These are phyloP conservation scores for Gigaspora rosea DNA, from an alignment of 192 early-diverging fungal species.

Conservation along the genomic window DNA sequence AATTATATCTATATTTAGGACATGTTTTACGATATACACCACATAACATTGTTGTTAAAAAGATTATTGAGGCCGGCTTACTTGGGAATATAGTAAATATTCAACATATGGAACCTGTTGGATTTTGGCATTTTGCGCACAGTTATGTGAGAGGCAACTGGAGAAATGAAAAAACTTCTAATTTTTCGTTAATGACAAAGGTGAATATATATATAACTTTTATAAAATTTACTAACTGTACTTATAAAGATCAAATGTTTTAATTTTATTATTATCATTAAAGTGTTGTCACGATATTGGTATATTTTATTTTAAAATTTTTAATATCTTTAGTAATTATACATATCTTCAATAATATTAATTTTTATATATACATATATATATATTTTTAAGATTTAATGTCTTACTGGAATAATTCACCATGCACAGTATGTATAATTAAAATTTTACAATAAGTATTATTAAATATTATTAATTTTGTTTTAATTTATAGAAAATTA, in stretches of 20 bases:
- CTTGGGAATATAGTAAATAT: conserved; percentile 66
- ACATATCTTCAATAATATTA: neutral
- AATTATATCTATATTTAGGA: conserved; percentile 26
- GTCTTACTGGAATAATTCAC: conserved; percentile 23
- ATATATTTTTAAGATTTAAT: neutral
- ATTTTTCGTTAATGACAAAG: conserved; percentile 67
- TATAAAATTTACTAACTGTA: neutral
- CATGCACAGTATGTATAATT: conserved; percentile 5
- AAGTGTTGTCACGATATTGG: conserved; percentile 38
- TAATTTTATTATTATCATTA: neutral
- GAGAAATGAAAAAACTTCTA: conserved; percentile 53
- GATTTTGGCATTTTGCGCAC: conserved; percentile 69
- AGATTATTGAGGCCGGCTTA: conserved; percentile 50
- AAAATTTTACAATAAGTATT: conserved; percentile 40
- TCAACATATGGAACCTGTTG: conserved; percentile 66
- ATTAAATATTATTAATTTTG: neutral
- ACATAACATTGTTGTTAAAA: conserved; percentile 57
- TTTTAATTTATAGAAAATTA: conserved; percentile 42
- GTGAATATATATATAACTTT: conserved; percentile 28
- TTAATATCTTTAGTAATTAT: neutral
- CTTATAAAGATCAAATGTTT: too few relatives aligned
- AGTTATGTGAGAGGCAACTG: conserved; percentile 68
- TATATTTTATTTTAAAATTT: neutral
- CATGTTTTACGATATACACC: conserved; percentile 64
- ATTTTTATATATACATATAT: neutral